Conservation (phyloP, 345 rosid species). For the Eucalyptus shirleyi region DNA sequence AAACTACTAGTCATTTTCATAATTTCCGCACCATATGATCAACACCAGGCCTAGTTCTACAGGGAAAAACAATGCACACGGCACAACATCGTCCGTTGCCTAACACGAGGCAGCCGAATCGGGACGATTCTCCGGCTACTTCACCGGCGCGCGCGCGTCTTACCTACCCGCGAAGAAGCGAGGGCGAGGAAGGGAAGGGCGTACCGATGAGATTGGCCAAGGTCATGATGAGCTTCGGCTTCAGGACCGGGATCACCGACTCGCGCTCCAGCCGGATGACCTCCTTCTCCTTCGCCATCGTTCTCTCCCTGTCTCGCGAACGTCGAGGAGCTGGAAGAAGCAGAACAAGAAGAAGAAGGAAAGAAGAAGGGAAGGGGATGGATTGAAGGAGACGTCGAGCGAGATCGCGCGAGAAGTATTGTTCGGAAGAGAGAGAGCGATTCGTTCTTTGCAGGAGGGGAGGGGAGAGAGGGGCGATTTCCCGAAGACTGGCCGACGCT, state of each 20-base stretch:
- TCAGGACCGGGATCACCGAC: conserved; percentile 85
- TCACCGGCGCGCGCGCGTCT: neutral
- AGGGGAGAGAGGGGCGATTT: neutral
- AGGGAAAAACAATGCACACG: neutral
- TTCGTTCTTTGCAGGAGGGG: neutral
- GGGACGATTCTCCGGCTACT: neutral
- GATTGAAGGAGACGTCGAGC: neutral
- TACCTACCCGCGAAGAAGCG: neutral
- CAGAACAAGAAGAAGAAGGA: neutral
- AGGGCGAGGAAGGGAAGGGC: neutral
- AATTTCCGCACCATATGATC: neutral
- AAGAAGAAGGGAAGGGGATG: neutral
- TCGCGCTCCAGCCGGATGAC: conserved; percentile 79
- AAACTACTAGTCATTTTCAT: neutral
- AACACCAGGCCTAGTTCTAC: neutral
- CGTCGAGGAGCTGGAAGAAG: neutral
- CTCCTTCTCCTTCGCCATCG: conserved; percentile 37
- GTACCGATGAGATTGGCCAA: conserved; percentile 89
- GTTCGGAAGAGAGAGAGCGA: neutral
- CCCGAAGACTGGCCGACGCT: neutral
- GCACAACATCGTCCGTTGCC: neutral
- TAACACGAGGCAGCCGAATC: neutral
- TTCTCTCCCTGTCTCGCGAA: neutral
- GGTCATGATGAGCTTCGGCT: conserved; percentile 88
- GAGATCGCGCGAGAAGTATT: neutral